A percentile compares a stretch with the other conserved stretches of the same genome.
Evolutionary conservation across 1,284 basidiomycete species (phyloP).

Genomic region (Wolfiporia cocos): DNA sequence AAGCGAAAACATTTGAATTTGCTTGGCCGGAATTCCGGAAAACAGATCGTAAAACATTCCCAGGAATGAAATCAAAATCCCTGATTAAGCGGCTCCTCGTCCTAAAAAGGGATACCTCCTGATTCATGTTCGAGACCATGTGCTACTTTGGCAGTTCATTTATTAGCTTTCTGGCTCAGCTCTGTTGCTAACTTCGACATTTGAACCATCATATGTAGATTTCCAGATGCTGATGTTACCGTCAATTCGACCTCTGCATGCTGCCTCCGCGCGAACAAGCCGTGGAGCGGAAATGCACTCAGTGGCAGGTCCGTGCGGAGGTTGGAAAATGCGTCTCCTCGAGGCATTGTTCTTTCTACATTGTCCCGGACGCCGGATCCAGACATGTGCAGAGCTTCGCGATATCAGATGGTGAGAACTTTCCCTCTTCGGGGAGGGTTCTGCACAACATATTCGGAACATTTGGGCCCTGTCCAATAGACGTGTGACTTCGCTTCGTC

Average conservation of each 20-base stretch:
- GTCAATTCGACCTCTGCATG: no score
- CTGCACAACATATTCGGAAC: slow-evolving; percentile 2
- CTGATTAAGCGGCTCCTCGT: slow-evolving; percentile 16
- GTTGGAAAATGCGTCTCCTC: slow-evolving; percentile 2
- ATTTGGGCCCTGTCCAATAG: no score
- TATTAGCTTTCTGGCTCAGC: background rate
- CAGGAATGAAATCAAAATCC: slow-evolving; percentile 24
- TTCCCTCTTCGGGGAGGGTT: slow-evolving; percentile 3
- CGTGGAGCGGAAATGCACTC: no score
- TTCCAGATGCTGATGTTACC: no score
- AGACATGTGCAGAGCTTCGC: slow-evolving; percentile 1
- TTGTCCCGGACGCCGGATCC: slow-evolving; percentile 1
- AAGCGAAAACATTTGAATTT: slow-evolving; percentile 31
- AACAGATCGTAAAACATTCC: slow-evolving; percentile 28
- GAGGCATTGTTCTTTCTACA: background rate
- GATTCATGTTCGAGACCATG: slow-evolving; percentile 12
- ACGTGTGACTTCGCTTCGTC: background rate
- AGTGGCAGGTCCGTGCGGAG: no score
- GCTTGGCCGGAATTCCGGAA: slow-evolving; percentile 28
- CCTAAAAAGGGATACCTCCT: slow-evolving; percentile 18
- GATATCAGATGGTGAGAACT: slow-evolving; percentile 2
- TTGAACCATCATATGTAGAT: no score
- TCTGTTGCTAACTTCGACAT: background rate
- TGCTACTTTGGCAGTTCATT: slow-evolving; percentile 4
- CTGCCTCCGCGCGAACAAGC: no score